Evolutionary conservation across 176 grass and related monocot species (phyloP).

Genomic region (Zoysia pacifica): DNA sequence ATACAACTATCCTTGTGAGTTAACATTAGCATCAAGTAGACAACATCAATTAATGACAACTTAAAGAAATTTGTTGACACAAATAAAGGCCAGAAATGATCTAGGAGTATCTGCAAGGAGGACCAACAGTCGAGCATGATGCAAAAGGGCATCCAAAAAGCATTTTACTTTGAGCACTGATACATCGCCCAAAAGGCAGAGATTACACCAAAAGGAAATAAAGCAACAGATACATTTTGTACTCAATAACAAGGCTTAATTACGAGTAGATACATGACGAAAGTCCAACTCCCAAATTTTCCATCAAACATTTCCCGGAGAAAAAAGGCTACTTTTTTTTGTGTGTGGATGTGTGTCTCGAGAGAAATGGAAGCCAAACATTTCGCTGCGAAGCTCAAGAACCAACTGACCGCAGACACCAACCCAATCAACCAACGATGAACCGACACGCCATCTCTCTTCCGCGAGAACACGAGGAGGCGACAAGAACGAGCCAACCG

Average conservation of each 20-base stretch:
- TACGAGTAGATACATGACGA: not conserved
- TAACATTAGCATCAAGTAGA: conserved; percentile 13
- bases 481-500: conserved; percentile 36
- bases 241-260: not conserved
- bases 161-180: not conserved
- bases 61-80: conserved; percentile 8
- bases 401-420: conserved; percentile 2
- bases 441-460: conserved; percentile 7
- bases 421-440: not conserved
- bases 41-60: not conserved
- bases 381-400: conserved; percentile 20
- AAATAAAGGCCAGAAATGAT: conserved; percentile 7
- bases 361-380: conserved; percentile 13
- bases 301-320: not conserved
- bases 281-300: conserved; percentile 8
- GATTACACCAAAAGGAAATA: not conserved
- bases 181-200: not conserved
- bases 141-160: conserved; percentile 3
- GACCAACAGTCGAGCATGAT: not conserved
- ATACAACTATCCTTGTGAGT: not conserved
- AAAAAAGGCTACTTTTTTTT: not conserved
- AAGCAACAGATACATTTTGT: not conserved
- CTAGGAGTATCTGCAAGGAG: not conserved
- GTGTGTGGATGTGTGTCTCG: not conserved
- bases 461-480: conserved; percentile 10